Evolutionary conservation across 345 rosid genomes (phyloP), one percentile per base, ranked within the genome.

Genomic region (Eucalyptus brandiana): DNA sequence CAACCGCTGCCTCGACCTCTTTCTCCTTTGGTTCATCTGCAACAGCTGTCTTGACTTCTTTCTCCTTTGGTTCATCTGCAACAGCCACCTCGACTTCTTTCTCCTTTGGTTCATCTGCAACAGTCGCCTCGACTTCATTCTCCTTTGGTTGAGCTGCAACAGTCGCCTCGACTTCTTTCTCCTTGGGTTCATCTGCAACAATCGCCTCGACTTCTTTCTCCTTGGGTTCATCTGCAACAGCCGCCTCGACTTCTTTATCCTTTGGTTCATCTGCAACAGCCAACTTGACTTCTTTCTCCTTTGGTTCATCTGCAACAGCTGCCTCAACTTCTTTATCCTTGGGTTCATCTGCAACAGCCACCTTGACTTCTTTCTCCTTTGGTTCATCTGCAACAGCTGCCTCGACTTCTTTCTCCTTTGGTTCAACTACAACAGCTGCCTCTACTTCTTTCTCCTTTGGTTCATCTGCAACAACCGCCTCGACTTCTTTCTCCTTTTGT

Each of bases 201-300:
- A 3, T 4, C 2, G 8, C 44, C 81, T 34, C 0, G 4, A 34
- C 45, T 72, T 72, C 81, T 18, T 72, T 34, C 2, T 72, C 81
- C 81, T 76, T 72, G 2, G 14, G 28, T 37, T 37, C 45, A 37
- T 5, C 45, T 37, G 83, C 45, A 60, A 60, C 65, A 11, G 14
- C 0, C 15, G 2, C 65, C 65, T 10, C 0, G 7, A 26, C 65
- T 32, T 49, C 87, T 2, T 56, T 50, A 11, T 50, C 87, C 44
- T 86, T 56, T 32, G 44, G 44, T 47, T 50, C 2, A 17, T 0
- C 40, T 88, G 58, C 89, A 54, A 83, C 80, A 12, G 6, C 0
- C 0, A 0, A 15, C 65, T 58, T 0, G 3, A 58, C n/a, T 58
- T 58, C 65, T 1, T 58, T 58, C 1, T 58, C 65, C 65, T 58